These are phyloP conservation scores for Copromyces sp. DNA, from an alignment of 495 filamentous ascomycete genomes.

Conservation along the genomic window DNA sequence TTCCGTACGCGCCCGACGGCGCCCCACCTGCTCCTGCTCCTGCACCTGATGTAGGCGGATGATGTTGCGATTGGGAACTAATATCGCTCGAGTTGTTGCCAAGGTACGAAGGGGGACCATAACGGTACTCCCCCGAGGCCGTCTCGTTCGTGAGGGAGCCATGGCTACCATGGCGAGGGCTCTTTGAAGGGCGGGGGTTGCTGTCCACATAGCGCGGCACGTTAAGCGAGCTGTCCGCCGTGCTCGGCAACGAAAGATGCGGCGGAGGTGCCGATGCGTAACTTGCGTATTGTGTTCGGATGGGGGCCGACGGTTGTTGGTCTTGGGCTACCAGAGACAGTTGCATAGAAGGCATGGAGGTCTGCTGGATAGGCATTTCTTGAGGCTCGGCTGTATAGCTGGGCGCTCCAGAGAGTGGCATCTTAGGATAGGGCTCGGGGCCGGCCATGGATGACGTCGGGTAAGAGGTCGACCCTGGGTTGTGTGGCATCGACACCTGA, in stretches of 20 bases:
- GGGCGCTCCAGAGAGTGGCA: slow-evolving; percentile 32
- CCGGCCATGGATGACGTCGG: slow-evolving; percentile 29
- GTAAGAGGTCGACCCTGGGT: slow-evolving; percentile 28
- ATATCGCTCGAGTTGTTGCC: slow-evolving; percentile 22
- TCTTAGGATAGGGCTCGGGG: slow-evolving; percentile 35
- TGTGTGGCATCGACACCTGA: slow-evolving; percentile 32
- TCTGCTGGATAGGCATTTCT: slow-evolving; percentile 37
- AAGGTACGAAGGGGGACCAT: slow-evolving; percentile 30
- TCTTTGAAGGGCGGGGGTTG: slow-evolving; percentile 45
- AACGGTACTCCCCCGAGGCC: slow-evolving; percentile 37
- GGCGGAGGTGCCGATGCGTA: slow-evolving; percentile 33
- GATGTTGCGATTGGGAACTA: slow-evolving; percentile 25
- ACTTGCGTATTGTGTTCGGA: slow-evolving; percentile 37
- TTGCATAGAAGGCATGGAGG: slow-evolving; percentile 41
- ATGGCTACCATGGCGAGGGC: slow-evolving; percentile 40
- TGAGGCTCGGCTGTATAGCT: slow-evolving; percentile 38
- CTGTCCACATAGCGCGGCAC: slow-evolving; percentile 40
- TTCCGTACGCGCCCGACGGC: slow-evolving; percentile 9
- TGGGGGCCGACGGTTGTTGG: slow-evolving; percentile 26
- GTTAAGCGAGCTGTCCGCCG: slow-evolving; percentile 30
- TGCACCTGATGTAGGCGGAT: slow-evolving; percentile 7
- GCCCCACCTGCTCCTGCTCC: slow-evolving; percentile 5
- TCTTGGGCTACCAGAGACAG: slow-evolving; percentile 33
- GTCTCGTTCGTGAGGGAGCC: slow-evolving; percentile 38
- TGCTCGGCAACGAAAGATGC: slow-evolving; percentile 34